These are phyloP conservation scores for Exophiala xenobiotica DNA, from an alignment of 2,329 filamentous ascomycete species.

Conservation along the genomic window DNA sequence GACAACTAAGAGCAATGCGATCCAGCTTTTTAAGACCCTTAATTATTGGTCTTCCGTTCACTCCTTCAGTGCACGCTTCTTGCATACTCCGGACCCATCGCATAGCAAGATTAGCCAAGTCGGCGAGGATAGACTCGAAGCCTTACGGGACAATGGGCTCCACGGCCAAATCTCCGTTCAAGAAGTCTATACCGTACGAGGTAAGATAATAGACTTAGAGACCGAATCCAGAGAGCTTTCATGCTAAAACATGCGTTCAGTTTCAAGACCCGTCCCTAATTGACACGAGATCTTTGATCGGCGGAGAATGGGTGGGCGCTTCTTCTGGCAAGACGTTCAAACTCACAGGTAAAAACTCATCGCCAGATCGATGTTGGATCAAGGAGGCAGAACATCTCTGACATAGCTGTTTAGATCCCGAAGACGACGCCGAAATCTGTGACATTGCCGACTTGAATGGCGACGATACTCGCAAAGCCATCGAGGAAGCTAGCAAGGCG, in stretches of 20 bases:
- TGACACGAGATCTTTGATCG: slow-evolving; percentile 8
- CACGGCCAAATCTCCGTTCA: slow-evolving; percentile 1
- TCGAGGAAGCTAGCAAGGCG: not conserved
- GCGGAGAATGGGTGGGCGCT: slow-evolving; percentile 3
- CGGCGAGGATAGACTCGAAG: not conserved
- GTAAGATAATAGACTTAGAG: too few relatives aligned
- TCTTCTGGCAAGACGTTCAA: slow-evolving; percentile 3
- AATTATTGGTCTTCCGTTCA: too few relatives aligned
- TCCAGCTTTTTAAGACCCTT: too few relatives aligned
- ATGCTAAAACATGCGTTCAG: not conserved
- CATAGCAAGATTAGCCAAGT: not conserved
- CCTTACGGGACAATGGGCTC: slow-evolving; percentile 1
- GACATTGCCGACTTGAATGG: slow-evolving; percentile 11
- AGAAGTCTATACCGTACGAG: slow-evolving; percentile 8
- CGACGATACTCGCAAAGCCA: slow-evolving; percentile 1
- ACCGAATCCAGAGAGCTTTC: too few relatives aligned
- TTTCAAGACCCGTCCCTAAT: slow-evolving; percentile 12
- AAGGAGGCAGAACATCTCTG: not conserved
- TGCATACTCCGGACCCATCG: not conserved
- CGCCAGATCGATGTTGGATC: not conserved
- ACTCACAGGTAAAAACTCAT: not conserved
- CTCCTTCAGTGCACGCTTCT: too few relatives aligned
- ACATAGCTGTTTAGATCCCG: not conserved
- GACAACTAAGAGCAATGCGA: too few relatives aligned
- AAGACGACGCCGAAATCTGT: slow-evolving; percentile 10